Evolutionary conservation across 768 basidiomycete species (phyloP).

Genomic region (Collybia sp.): DNA sequence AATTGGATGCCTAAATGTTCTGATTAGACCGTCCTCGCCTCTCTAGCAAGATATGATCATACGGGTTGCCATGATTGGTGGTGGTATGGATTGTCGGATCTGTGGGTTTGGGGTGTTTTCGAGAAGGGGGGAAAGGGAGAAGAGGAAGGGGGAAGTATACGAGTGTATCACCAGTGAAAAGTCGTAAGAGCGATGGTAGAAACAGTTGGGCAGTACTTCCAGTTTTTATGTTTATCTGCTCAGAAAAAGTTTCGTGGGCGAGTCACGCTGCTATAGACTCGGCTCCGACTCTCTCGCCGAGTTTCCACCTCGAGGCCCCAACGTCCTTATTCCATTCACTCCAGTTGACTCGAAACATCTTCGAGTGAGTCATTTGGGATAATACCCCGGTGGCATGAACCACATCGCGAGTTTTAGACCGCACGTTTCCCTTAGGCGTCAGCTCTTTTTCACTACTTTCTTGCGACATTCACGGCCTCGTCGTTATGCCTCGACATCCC

Average conservation of each 20-base stretch:
- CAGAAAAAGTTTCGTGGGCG: no score
- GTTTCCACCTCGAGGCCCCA: no score
- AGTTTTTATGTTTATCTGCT: no score
- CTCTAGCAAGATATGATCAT: conserved; percentile 2
- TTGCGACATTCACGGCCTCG: not conserved
- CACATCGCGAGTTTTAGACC: conserved; percentile 7
- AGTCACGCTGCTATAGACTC: no score
- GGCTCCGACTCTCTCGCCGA: no score
- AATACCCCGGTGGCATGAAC: not conserved
- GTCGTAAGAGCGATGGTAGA: no score
- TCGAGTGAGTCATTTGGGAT: not conserved
- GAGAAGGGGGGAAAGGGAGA: conserved; percentile 1
- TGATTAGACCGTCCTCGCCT: conserved; percentile 9
- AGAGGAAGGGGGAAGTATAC: no score
- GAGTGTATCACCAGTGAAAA: no score
- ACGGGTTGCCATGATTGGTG: conserved; percentile 44
- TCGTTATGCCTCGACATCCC: conserved; percentile 7
- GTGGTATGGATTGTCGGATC: conserved; percentile 4
- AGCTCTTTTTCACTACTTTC: not conserved
- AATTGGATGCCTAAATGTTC: conserved; percentile 75
- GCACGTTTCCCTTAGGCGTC: not conserved
- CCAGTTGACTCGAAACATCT: no score
- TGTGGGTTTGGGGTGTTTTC: conserved; percentile 1
- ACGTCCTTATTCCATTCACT: no score
- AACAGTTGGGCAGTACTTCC: no score